These are phyloP conservation scores for Pouteria glomerata DNA, from an alignment of 148 eudicot species.

Conservation along the genomic window DNA sequence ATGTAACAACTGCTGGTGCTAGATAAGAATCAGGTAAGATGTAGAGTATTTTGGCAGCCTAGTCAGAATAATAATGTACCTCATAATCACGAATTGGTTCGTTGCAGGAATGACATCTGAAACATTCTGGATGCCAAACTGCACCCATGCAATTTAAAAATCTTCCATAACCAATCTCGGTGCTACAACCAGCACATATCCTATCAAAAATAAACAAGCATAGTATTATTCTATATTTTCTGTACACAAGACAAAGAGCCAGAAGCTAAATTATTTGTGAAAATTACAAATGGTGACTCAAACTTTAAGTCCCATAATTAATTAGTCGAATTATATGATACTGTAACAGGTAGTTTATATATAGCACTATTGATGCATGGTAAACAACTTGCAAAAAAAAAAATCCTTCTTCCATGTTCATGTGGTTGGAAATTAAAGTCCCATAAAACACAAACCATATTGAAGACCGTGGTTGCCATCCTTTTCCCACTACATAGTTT, in stretches of 20 bases:
- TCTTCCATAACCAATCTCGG: slow-evolving; percentile 71
- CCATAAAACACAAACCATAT: too few species aligned
- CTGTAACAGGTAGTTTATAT: not conserved
- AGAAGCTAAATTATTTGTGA: not conserved
- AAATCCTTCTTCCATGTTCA: not conserved
- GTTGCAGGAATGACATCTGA: slow-evolving; percentile 67
- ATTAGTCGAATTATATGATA: not conserved
- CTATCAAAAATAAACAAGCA: slow-evolving; percentile 21
- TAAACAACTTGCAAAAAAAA: not conserved
- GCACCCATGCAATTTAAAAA: slow-evolving; percentile 79
- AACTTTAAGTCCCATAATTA: not conserved
- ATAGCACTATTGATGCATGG: not conserved
- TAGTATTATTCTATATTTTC: not conserved
- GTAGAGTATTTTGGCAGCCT: not conserved
- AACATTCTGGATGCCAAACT: slow-evolving; percentile 90
- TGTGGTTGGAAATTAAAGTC: not conserved
- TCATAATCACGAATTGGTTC: slow-evolving; percentile 71
- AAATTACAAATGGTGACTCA: not conserved
- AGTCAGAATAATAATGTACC: slow-evolving; percentile 27
- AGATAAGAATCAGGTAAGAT: not conserved
- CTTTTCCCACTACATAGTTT: too few species aligned
- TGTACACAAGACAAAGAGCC: not conserved
- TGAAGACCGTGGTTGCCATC: too few species aligned
- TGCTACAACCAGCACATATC: slow-evolving; percentile 76
- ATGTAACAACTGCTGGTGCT: not conserved